Base-by-base conservation (phyloP, 1,284 basidiomycete species). In the Phylloboletellus chloephorus region DNA sequence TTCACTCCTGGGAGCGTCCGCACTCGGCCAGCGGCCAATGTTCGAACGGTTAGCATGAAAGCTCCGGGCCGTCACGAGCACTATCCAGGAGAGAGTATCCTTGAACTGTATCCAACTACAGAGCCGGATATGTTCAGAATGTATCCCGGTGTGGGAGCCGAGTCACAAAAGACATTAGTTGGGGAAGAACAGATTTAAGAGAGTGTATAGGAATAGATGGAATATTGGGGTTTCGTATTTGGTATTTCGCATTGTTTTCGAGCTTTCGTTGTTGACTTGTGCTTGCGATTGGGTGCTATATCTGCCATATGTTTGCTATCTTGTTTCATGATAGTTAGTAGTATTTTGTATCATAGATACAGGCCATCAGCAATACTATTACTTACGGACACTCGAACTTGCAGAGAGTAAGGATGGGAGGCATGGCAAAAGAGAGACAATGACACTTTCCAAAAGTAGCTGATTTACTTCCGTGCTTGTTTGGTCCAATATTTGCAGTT, bases 401-500 rank as follows among this genome's bases (percentile, higher is more conserved):
- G 22, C 25, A n/a, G n/a, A 31, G 5, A n/a, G 15, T 3, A 25
- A 29, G 16, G 35, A 20, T 11, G 12, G 24, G 29, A 16, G 9
- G 34, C n/a, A 10, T 25, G 15, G 20, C 29, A 30, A 17, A 13
- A 17, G 13, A 37, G 17, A 12, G 15, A 33, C 16, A 33, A 46
- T 28, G 29, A 13, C 11, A 5, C 10, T 15, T 16, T 41, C 17
- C 15, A 20, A 20, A n/a, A n/a, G n/a, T 5, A 26, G 9, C n/a
- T n/a, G 4, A 9, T 11, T 36, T 28, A 28, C 16, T 22, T 28
- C 16, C 36, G 38, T 6, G 17, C 11, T n/a, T 47, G 25, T 51
- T 54, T 52, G 37, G 44, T 11, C n/a, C 12, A 3, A 16, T 46
- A 23, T 49, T 50, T 60, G 48, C 24, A n/a, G 1, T n/a, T 58